Evolutionary conservation across 495 filamentous ascomycete species (phyloP), one percentile per base, ranked within the genome.

Genomic region (Glutinoglossum americanum): DNA sequence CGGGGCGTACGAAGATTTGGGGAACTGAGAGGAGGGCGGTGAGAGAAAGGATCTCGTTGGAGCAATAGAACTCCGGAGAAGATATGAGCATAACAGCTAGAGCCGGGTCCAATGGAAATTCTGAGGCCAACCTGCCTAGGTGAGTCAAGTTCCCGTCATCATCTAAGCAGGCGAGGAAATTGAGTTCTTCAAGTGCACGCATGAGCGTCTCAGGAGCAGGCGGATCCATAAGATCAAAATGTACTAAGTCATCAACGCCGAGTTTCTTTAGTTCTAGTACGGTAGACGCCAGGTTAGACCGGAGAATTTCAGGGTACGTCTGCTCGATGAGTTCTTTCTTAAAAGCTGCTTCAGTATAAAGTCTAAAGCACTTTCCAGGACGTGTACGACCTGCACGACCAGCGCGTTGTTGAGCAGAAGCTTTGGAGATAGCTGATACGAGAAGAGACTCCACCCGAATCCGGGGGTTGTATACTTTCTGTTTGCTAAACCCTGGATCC

Each of bases 201-300:
- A 99, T 99, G 66, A 99, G 78, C 26, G 93, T 99, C 73, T 99
- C 93, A 0, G 93, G 93, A 1, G 93, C 92, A 4, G 93, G 93
- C 3, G 93, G 93, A 62, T 99, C 93, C 92, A 98, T 98, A 55
- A 96, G 73, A 66, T 97, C 93, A 66, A 98, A 98, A 67, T 99
- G 93, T 3, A 99, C 93, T 54, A 99, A 74, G 66, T 99, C 93
- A 61, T 93, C 82, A 44, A 99, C 79, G 33, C 93, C 93, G 35
- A 96, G 81, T 69, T 99, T 99, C 76, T 97, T 97, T 64, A 99
- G 68, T 69, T 99, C 93, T 41, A 99, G 72, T 6, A 99, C 90
- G 0, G 93, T 99, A 57, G 83, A 90, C 49, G 90, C 79, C 59
- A 99, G 74, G 66, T 99, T 99, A 19, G 89, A 95, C 19, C 88